These are phyloP conservation scores for Agrocybe chaxingu DNA, from an alignment of 768 basidiomycete genomes.

Conservation along the genomic window DNA sequence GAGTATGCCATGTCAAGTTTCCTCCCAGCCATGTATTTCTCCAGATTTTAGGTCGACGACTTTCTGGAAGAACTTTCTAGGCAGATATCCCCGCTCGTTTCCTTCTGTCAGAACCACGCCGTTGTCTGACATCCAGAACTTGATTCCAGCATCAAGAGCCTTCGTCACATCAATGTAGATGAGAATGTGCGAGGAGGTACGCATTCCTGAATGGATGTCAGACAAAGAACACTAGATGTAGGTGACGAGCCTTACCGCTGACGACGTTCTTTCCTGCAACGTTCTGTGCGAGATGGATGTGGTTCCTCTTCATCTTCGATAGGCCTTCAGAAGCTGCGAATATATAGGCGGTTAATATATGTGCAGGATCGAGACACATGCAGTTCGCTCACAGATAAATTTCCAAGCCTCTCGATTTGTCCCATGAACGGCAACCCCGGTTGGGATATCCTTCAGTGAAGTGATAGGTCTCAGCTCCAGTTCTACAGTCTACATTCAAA, in stretches of 20 bases:
- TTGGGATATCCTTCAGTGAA: slow-evolving; percentile 61
- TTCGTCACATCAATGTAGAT: slow-evolving; percentile 78
- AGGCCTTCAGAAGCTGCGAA: slow-evolving; percentile 62
- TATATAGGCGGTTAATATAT: neutral
- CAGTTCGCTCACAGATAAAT: slow-evolving; percentile 49
- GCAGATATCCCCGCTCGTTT: slow-evolving; percentile 57
- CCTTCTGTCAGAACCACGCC: slow-evolving; percentile 89
- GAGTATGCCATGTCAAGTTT: neutral
- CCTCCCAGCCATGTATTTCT: slow-evolving; percentile 33
- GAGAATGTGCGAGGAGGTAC: slow-evolving; percentile 70
- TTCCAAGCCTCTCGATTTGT: slow-evolving; percentile 71
- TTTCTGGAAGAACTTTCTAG: slow-evolving; percentile 61
- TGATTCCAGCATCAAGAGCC: slow-evolving; percentile 64
- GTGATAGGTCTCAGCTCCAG: slow-evolving; percentile 61
- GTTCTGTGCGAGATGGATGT: slow-evolving; percentile 90
- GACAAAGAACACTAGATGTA: neutral
- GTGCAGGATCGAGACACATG: neutral
- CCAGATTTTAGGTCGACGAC: slow-evolving; percentile 53
- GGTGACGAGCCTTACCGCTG: slow-evolving; percentile 56
- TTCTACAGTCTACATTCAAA: slow-evolving; percentile 52
- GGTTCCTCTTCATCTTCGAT: slow-evolving; percentile 84
- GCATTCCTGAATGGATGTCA: slow-evolving; percentile 60
- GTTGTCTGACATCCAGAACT: slow-evolving; percentile 79
- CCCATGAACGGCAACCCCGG: slow-evolving; percentile 76
- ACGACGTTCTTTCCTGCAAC: slow-evolving; percentile 61